Base-by-base conservation (phyloP, 768 basidiomycete genomes). In the Pulveroboletus sp. region DNA sequence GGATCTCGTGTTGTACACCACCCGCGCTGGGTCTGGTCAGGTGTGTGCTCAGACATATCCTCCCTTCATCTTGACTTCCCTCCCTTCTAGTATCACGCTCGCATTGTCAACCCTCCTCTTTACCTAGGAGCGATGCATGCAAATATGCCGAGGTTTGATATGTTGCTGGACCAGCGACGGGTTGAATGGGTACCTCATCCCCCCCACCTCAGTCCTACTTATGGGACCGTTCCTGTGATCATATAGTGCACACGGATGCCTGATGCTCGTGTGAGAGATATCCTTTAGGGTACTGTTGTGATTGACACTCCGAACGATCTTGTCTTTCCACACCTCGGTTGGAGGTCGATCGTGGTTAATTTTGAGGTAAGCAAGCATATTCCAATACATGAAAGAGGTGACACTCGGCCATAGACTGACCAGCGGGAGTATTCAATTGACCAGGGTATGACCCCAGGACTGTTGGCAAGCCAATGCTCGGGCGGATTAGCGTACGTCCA, bases 111-210 rank as follows among this genome's bases (percentile, higher is more conserved):
- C 5, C 21, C n/a, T 15, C 15, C 21, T 17, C 1, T 26, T 17
- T 24, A 48, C 42, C 43, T 43, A 4, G 8, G 8, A 18, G 26
- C 47, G 15, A 46, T 45, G 42, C 42, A 35, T 6, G 32, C 47
- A 5, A 24, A 26, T 3, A 48, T 48, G 47, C 47, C 47, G 18
- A 26, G 43, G 13, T 45, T 32, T 46, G 10, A 3, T 13, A 15
- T 10, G 24, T 5, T 46, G 2, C 2, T 14, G 24, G 30, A 45
- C 8, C 31, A 46, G 8, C 28, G 41, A 31, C 27, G 30, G n/a
- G 31, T 47, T 13, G 47, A 48, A 27, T 43, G 31, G 2, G 47
- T 48, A 17, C 42, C 47, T 17, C 47, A 43, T 33, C 42, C 42
- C 1, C 15, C 31, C 13, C 30, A 30, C 3, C 9, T 30, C 31